Percentiles rank a stretch among this genome's conserved stretches.
Evolutionary conservation across 2,329 filamentous ascomycete species (phyloP).

Genomic region (Orbilia quercus): DNA sequence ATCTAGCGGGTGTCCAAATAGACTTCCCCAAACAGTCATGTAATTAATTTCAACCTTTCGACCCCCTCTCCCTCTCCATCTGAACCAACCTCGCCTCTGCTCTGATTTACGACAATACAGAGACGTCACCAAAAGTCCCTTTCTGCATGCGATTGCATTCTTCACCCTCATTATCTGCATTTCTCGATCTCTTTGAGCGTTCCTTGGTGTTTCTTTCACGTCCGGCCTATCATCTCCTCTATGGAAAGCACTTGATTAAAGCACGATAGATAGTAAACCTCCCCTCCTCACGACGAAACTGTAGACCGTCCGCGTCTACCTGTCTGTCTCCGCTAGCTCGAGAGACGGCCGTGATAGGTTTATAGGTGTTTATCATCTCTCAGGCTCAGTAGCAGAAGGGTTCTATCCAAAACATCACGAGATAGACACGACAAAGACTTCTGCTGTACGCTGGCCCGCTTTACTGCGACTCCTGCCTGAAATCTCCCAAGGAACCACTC

Average conservation of each 20-base stretch:
- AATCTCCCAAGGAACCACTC: constrained; percentile 2
- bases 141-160: constrained; percentile 28
- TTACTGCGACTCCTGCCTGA: constrained; percentile 42
- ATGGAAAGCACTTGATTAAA: no score
- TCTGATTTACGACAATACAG: neutral
- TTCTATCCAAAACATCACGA: constrained; percentile 52
- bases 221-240: constrained; percentile 7
- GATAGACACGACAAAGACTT: constrained; percentile 57
- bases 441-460: constrained; percentile 44
- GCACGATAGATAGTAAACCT: constrained; percentile 21
- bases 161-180: constrained; percentile 40
- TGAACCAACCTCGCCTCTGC: neutral
- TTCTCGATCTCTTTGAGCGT: constrained; percentile 34
- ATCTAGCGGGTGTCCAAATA: constrained; percentile 52
- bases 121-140: neutral
- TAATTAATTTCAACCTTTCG: constrained; percentile 25
- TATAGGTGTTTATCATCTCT: constrained; percentile 14
- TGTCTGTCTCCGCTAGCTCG: constrained; percentile 26
- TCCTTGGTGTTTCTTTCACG: constrained; percentile 30
- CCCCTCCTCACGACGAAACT: constrained; percentile 9
- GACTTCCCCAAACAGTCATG: constrained; percentile 57
- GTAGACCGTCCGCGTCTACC: constrained; percentile 19
- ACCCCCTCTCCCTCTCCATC: constrained; percentile 11
- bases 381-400: constrained; percentile 45
- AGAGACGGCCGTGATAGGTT: constrained; percentile 13